Evolutionary conservation across 106 monocot species (phyloP), one percentile per base, ranked within the genome.

Genomic region (Platanthera zijinensis): DNA sequence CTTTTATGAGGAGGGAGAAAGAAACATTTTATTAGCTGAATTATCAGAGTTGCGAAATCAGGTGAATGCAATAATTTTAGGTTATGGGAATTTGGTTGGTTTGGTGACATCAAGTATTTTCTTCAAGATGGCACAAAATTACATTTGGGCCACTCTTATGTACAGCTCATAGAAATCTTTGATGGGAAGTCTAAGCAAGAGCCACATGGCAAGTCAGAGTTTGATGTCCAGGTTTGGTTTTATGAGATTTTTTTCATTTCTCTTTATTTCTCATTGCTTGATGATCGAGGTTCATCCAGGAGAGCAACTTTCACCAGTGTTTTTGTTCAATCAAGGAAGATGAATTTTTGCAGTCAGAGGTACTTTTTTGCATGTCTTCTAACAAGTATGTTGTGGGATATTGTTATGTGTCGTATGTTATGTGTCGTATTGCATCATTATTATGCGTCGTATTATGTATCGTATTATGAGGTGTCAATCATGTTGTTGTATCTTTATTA

Each of bases 1-100:
- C 8, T 97, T 94, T 71, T 94, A 91, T 82, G 83, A 88, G 84
- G 91, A 97, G 84, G 97, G 93, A 46, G 97, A 97, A 77, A 89
- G 85, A 69, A 89, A 89, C n/a, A 69, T 87, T 69, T 50, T 97
- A 57, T 74, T 88, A 66, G 77, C 78, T 75, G 97, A 97, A 89
- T 82, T 94, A 46, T 86, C 88, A 53, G 82, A 91, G 56, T 76
- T 97, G 74, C 87, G 94, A 48, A 87, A 94, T 71, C 91, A 97
- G 91, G 97, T 94, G 5, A 78, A 39, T 77, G 10, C 30, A 14
- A 61, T 22, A 28, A 71, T 8, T 69, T 57, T 71, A 48, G 52
- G 11, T 81, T 32, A 46, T 50, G 51, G 14, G 66, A 30, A 8
- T n/a, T 66, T 32, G 32, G 66, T 3, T 66, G 18, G 10, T 66